A percentile compares a stretch with the other conserved stretches of the same genome.
These are phyloP conservation scores for Beauveria pseudobassiana DNA, from an alignment of 2,329 filamentous ascomycete genomes.

Conservation along the genomic window DNA sequence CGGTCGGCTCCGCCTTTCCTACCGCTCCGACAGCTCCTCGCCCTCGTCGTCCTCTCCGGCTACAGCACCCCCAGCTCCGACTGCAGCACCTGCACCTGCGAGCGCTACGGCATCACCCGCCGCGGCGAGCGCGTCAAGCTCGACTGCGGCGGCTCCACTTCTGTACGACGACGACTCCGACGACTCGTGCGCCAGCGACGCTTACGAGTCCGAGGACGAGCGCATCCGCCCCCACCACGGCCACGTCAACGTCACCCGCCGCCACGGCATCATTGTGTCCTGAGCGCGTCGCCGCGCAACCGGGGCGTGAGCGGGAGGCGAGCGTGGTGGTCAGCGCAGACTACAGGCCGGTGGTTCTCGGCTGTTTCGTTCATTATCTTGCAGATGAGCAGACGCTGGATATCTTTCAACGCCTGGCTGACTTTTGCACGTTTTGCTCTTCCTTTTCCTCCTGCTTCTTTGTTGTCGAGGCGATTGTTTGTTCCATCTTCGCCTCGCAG, in stretches of 20 bases:
- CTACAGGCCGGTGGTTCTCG: slow-evolving; percentile 14
- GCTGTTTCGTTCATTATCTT: neutral
- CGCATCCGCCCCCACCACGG: slow-evolving; percentile 31
- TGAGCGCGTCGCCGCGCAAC: slow-evolving; percentile 16
- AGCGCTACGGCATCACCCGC: slow-evolving; percentile 94
- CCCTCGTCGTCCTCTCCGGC: slow-evolving; percentile 67
- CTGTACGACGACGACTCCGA: slow-evolving; percentile 63
- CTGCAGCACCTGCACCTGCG: slow-evolving; percentile 78
- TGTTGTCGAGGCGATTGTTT: slow-evolving; percentile 19
- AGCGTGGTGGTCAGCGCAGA: slow-evolving; percentile 9
- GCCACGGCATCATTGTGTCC: slow-evolving; percentile 56
- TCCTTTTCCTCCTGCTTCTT: slow-evolving; percentile 16
- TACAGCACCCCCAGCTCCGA: slow-evolving; percentile 75
- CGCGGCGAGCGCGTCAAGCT: slow-evolving; percentile 89
- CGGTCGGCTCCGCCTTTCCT: slow-evolving; percentile 61
- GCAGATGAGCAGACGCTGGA: slow-evolving; percentile 16
- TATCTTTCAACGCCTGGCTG: slow-evolving; percentile 21
- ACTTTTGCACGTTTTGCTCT: slow-evolving; percentile 12
- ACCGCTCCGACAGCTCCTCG: slow-evolving; percentile 66
- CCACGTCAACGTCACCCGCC: slow-evolving; percentile 38
- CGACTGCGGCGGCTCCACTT: slow-evolving; percentile 87
- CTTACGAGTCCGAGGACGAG: slow-evolving; percentile 38
- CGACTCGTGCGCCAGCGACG: slow-evolving; percentile 66
- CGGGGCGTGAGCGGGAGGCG: neutral
- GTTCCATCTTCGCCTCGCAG: slow-evolving; percentile 12